Base-by-base conservation (phyloP, 768 basidiomycete species). In the Panellus pusillus region DNA sequence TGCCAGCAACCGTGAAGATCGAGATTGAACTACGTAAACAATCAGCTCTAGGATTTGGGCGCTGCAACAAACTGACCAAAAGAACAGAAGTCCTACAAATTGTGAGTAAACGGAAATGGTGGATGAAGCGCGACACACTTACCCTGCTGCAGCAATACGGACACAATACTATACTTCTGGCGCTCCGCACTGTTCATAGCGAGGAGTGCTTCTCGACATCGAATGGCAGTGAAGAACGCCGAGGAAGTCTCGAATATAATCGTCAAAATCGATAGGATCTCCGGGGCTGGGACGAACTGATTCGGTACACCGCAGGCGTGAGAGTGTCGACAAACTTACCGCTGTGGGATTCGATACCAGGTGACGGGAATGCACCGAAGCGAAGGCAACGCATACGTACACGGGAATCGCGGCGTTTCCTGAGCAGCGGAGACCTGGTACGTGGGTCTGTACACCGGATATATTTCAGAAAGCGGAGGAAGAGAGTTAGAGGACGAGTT, bases 1-100 rank as follows among this genome's bases (percentile, higher is more conserved):
- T 54, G n/a, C 61, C 62, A 4, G 66, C 47, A 19, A 61, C 50
- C 1, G 68, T 69, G 41, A 69, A 56, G 6, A 62, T 50, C 6
- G 66, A 62, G 13, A 66, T 61, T 29, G 64, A 28, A 24, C 66
- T 68, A 28, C 24, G 24, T 24, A 24, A 24, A 24, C 24, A 24
- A 24, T 24, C 24, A 24, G 24, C 24, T 24, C 24, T 2, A 24
- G 24, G 24, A 24, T 24, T 6, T 6, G 3, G 24, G 24, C 24
- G 24, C 24, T 24, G 24, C 24, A 24, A 6, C 24, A 24, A 24
- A 24, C 24, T 24, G 24, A 24, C 24, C 32, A 35, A 7, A 35
- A 35, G 32, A 35, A 35, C 14, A 35, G 14, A 14, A 35, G 3
- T 8, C 32, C 32, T 35, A 14, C 32, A 35, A 14, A 35, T 7